Evolutionary conservation across 164 flowering plant genomes (phyloP), one percentile per base, ranked within the genome.

Genomic region (Malania oleifera): DNA sequence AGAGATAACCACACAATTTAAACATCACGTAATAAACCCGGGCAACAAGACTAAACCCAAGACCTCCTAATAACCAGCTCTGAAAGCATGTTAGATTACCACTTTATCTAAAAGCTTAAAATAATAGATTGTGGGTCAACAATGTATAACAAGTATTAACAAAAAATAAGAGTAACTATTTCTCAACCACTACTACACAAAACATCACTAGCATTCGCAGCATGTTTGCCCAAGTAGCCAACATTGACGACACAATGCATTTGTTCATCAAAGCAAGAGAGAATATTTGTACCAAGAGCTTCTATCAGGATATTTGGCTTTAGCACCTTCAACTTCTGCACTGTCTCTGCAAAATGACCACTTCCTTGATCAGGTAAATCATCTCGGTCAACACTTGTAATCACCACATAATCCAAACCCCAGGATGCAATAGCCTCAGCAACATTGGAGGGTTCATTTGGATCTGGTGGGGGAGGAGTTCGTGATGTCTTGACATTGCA

Each of bases 371-470:
- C 53, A 24, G 29, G 53, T 50, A 50, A 50, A 50, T 50, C 53
- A 50, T 50, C 53, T 50, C 53, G 53, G 24, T 50, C 53, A 24
- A 50, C 53, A 50, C 53, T 50, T 50, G 53, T 50, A 4, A 50
- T 50, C 29, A 50, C 53, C 7, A 50, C 53, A 50, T 50, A 50
- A 24, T 50, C 53, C 34, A 50, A 12, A 17, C 53, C 53, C 53
- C 53, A 50, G 3, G 53, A 50, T 24, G 29, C 53, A 50, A 50
- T 50, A 24, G 53, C 53, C 18, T 50, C 53, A 24, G 53, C 53
- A 15, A 50, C 53, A 23, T 50, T 50, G 17, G 53, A 11, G 13
- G 53, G 53, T 17, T 50, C 53, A 50, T 50, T 24, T 50, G 53
- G 53, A 27, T 50, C 53, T 50, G 53, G 53, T 11, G 53, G 53